Conservation (phyloP, 2,329 filamentous ascomycete species). For the Pyrenochaeta sp. region DNA sequence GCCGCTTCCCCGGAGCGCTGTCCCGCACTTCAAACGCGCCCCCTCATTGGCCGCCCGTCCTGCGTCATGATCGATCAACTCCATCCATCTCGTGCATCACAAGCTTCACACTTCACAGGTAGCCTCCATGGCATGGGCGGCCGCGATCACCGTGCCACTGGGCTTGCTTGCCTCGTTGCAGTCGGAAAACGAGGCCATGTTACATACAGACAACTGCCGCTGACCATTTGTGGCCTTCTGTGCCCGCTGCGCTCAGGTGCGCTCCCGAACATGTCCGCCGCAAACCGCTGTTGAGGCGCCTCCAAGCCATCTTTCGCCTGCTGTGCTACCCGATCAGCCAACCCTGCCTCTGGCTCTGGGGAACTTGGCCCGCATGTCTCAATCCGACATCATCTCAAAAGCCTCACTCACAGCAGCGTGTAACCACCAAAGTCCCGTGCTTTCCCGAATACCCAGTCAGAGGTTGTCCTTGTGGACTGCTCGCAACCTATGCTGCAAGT, state of each 20-base stretch:
- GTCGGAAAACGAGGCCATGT: constrained; percentile 45
- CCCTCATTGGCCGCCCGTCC: constrained; percentile 14
- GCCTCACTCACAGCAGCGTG: constrained; percentile 44
- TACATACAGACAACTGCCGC: constrained; percentile 40
- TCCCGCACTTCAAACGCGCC: constrained; percentile 6
- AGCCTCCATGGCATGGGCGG: constrained; percentile 29
- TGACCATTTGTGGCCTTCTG: constrained; percentile 20
- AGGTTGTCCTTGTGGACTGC: constrained; percentile 41
- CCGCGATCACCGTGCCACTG: constrained; percentile 37
- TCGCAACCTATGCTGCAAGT: constrained; percentile 44
- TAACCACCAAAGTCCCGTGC: constrained; percentile 36
- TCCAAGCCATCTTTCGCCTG: constrained; percentile 36
- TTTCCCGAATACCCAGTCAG: constrained; percentile 38
- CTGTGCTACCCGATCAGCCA: constrained; percentile 39
- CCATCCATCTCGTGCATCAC: constrained; percentile 23
- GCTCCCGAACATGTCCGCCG: constrained; percentile 47
- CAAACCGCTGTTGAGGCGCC: constrained; percentile 35
- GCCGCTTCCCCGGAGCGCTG: constrained; percentile 42
- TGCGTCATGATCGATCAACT: constrained; percentile 34
- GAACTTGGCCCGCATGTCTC: constrained; percentile 44
- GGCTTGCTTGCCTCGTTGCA: constrained; percentile 39
- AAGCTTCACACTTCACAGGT: constrained; percentile 20
- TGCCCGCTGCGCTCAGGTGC: constrained; percentile 26
- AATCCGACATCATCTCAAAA: constrained; percentile 37
- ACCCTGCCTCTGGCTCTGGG: constrained; percentile 28